Percentiles rank a stretch among this genome's conserved stretches.
Conservation (phyloP, 1,139 yeast genomes). For the Geotrichum siamense region DNA sequence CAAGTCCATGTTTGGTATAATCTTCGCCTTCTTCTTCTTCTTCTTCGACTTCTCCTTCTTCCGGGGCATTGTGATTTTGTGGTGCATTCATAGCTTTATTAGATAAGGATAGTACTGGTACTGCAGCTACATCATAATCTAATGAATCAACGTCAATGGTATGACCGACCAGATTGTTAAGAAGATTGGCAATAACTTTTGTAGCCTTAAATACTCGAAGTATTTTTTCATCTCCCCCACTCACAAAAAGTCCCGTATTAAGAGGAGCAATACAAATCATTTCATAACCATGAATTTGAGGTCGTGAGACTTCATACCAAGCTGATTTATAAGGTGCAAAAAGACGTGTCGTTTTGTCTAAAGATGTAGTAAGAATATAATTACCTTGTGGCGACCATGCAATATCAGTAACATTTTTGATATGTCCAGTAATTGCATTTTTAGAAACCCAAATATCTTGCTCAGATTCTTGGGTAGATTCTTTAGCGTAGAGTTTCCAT, state of each 20-base stretch:
- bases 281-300: constrained; percentile 97
- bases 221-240: constrained; percentile 95
- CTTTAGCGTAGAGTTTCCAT: constrained; percentile 64
- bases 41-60: constrained; percentile 16
- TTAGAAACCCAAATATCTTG: constrained; percentile 44
- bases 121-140: constrained; percentile 69
- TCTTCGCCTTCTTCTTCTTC: constrained; percentile 36
- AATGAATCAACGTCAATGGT: constrained; percentile 34
- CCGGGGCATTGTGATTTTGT: constrained; percentile 16
- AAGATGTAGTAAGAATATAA: constrained; percentile 66
- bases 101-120: constrained; percentile 90
- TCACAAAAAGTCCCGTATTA: constrained; percentile 58
- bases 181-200: constrained; percentile 58
- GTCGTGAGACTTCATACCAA: constrained; percentile 93
- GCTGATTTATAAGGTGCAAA: constrained; percentile 48
- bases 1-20: constrained; percentile 42
- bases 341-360: constrained; percentile 90
- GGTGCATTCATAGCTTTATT: constrained; percentile 46
- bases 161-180: constrained; percentile 47
- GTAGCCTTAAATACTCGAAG: constrained; percentile 87
- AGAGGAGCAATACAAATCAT: constrained; percentile 78
- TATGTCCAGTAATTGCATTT: constrained; percentile 71
- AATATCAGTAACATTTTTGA: constrained; percentile 65
- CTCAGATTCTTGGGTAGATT: constrained; percentile 9
- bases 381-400: constrained; percentile 69